Percentiles rank a stretch among this genome's conserved stretches.
Conservation (phyloP, 441 rosid species). For the Monsonia emarginata region DNA sequence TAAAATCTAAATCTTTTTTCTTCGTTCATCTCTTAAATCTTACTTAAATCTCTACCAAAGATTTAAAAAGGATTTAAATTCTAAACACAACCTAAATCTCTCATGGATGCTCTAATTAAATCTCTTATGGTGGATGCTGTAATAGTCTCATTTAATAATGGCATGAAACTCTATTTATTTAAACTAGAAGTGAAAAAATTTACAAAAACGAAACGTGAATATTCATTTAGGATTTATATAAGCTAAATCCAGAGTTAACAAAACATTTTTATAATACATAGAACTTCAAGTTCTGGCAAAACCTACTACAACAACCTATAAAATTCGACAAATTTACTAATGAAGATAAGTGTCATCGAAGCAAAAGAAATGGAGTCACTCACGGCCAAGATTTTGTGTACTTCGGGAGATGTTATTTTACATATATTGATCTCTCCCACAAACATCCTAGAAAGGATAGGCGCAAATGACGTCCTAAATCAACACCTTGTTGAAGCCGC, state of each 20-base stretch:
- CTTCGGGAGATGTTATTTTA: neutral
- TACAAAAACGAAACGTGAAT: too few relatives aligned
- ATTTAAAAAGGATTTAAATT: too few relatives aligned
- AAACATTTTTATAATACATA: conserved; percentile 2
- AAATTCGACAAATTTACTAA: neutral
- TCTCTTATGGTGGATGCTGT: too few relatives aligned
- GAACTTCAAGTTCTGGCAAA: neutral
- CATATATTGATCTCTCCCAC: conserved; percentile 4
- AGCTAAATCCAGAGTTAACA: neutral
- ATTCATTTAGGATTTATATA: too few relatives aligned
- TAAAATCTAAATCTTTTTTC: too few relatives aligned
- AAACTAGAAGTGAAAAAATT: too few relatives aligned
- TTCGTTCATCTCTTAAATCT: too few relatives aligned
- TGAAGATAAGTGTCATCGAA: neutral
- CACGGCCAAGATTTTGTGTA: neutral
- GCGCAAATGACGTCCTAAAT: neutral
- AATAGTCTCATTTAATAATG: too few relatives aligned
- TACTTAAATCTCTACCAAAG: too few relatives aligned
- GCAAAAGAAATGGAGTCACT: neutral
- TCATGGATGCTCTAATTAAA: too few relatives aligned
- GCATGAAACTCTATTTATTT: too few relatives aligned
- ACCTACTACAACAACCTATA: neutral
- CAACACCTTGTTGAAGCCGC: conserved; percentile 28
- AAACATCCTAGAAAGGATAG: conserved; percentile 14
- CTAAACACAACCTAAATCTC: too few relatives aligned